Conservation (phyloP, 768 basidiomycete species). For the Daedalea quercina region DNA sequence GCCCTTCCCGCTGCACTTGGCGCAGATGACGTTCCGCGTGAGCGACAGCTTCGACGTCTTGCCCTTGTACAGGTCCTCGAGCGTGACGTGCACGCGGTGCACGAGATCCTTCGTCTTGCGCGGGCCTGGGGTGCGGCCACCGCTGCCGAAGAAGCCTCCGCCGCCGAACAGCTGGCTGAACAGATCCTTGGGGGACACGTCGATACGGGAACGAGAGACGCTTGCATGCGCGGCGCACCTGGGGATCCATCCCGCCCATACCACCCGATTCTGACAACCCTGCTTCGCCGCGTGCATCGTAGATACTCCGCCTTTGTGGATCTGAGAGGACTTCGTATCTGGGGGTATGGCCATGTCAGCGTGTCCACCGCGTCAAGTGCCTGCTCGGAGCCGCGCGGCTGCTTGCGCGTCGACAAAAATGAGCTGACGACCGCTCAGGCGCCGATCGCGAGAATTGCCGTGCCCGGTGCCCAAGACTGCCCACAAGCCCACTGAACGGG, state of each 20-base stretch:
- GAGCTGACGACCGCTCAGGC: too few relatives aligned
- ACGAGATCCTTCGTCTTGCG: constrained; percentile 98
- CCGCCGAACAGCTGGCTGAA: constrained; percentile 96
- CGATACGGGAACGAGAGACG: background rate
- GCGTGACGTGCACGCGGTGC: constrained; percentile 91
- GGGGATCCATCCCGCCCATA: constrained; percentile 95
- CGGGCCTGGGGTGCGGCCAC: constrained; percentile 55
- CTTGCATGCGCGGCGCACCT: constrained; percentile 39
- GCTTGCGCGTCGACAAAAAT: too few relatives aligned
- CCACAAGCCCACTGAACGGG: too few relatives aligned
- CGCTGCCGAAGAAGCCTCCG: constrained; percentile 69
- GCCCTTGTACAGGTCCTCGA: constrained; percentile 98
- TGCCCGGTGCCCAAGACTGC: too few relatives aligned
- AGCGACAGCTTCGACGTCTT: constrained; percentile 97
- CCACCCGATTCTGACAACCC: constrained; percentile 82
- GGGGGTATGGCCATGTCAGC: constrained; percentile 1
- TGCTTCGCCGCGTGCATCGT: constrained; percentile 91
- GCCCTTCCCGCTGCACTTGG: constrained; percentile 91
- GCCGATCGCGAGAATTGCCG: too few relatives aligned
- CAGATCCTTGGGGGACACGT: constrained; percentile 58
- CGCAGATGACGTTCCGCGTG: constrained; percentile 90
- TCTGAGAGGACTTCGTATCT: constrained; percentile 95
- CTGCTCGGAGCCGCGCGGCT: too few relatives aligned
- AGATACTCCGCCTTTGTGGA: constrained; percentile 69
- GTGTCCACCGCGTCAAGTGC: too few relatives aligned